Conservation (phyloP, 2,329 filamentous ascomycete species). For the Cladosporium oxysporum region DNA sequence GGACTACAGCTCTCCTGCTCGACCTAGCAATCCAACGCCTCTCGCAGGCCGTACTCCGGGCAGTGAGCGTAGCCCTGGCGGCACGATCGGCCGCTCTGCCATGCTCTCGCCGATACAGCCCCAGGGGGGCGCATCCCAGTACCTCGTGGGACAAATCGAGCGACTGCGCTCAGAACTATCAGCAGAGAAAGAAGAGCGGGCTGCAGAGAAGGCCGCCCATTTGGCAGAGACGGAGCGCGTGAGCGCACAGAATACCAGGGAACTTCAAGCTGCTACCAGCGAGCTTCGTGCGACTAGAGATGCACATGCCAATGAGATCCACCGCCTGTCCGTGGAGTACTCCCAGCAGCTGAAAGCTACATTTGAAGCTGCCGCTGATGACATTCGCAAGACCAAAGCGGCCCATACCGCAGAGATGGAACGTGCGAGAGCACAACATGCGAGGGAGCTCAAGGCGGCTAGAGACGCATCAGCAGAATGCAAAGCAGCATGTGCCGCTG, state of each 20-base stretch:
- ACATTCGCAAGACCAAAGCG: constrained; percentile 19
- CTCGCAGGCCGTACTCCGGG: constrained; percentile 8
- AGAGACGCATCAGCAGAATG: constrained; percentile 7
- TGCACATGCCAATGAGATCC: constrained; percentile 15
- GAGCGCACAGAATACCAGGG: constrained; percentile 6
- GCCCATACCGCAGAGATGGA: constrained; percentile 25
- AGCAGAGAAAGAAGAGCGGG: constrained; percentile 3
- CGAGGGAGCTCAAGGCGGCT: constrained; percentile 19
- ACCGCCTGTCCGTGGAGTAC: constrained; percentile 10
- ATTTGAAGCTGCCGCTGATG: constrained; percentile 13
- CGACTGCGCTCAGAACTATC: constrained; percentile 26
- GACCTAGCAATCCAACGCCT: constrained; percentile 15
- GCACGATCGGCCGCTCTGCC: not conserved
- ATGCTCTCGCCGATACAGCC: constrained; percentile 8
- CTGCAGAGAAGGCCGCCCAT: constrained; percentile 22
- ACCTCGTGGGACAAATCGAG: constrained; percentile 23
- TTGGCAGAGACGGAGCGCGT: constrained; percentile 11
- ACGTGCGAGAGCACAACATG: not conserved
- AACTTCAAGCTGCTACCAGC: constrained; percentile 19
- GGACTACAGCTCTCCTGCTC: constrained; percentile 15
- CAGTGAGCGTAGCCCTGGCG: constrained; percentile 9
- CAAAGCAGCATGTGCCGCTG: constrained; percentile 27
- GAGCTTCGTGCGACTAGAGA: constrained; percentile 20
- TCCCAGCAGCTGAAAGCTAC: constrained; percentile 13
- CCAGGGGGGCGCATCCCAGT: constrained; percentile 7